Evolutionary conservation across 2,329 filamentous ascomycete species (phyloP).

Genomic region (Alternaria conjuncta): DNA sequence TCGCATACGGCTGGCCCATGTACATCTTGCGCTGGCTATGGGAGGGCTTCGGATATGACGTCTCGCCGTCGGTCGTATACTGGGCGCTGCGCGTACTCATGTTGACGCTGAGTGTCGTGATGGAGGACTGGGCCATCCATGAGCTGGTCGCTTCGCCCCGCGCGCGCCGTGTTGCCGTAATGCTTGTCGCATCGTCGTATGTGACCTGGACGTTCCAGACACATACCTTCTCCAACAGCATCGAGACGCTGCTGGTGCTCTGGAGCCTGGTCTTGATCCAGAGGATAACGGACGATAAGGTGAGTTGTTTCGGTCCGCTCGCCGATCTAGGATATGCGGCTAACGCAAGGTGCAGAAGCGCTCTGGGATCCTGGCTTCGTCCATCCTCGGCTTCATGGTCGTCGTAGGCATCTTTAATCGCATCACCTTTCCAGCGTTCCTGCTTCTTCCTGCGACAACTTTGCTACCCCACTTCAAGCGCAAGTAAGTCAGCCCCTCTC

Average conservation of each 20-base stretch:
- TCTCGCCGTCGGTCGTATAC: slow-evolving; percentile 85
- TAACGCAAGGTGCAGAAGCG: slow-evolving; percentile 63
- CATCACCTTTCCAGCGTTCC: slow-evolving; percentile 94
- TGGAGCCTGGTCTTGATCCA: slow-evolving; percentile 94
- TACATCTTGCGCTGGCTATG: slow-evolving; percentile 90
- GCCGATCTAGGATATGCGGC: slow-evolving; percentile 33
- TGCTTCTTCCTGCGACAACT: slow-evolving; percentile 81
- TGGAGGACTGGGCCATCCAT: slow-evolving; percentile 97
- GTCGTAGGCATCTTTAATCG: slow-evolving; percentile 94
- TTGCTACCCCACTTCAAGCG: slow-evolving; percentile 84
- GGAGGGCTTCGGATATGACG: slow-evolving; percentile 81
- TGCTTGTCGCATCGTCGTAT: slow-evolving; percentile 93
- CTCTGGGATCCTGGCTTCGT: slow-evolving; percentile 76
- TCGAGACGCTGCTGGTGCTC: slow-evolving; percentile 89
- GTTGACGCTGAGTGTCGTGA: slow-evolving; percentile 93
- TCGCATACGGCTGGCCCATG: slow-evolving; percentile 93
- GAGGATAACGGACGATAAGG: slow-evolving; percentile 80
- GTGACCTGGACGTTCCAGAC: slow-evolving; percentile 99
- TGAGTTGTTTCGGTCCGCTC: slow-evolving; percentile 54
- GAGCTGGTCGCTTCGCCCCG: slow-evolving; percentile 82
- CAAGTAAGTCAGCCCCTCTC: slow-evolving; percentile 63
- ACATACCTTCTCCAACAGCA: slow-evolving; percentile 96
- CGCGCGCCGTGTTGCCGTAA: slow-evolving; percentile 72
- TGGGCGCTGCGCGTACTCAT: slow-evolving; percentile 88
- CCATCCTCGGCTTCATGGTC: slow-evolving; percentile 78